Evolutionary conservation across 805 yeast genomes (phyloP).

Genomic region (Candida fluviatilis): DNA sequence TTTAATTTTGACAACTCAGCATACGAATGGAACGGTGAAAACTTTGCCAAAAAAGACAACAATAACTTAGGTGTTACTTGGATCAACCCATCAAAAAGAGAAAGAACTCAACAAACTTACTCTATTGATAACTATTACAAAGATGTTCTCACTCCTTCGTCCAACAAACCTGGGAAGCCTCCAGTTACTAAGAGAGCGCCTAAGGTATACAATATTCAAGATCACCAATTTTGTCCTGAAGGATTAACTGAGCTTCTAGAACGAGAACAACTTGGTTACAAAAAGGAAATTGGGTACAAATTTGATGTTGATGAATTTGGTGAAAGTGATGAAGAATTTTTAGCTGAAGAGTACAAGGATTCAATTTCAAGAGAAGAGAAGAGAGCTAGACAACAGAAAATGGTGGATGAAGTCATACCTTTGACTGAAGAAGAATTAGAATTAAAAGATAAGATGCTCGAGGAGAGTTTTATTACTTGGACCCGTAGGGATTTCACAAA

Average conservation of each 20-base stretch:
- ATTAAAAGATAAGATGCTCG: constrained; percentile 49
- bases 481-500: constrained; percentile 70
- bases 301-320: constrained; percentile 59
- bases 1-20: constrained; percentile 86
- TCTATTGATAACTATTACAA: constrained; percentile 74
- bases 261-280: constrained; percentile 62
- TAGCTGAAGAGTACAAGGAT: constrained; percentile 44
- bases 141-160: constrained; percentile 51
- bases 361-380: constrained; percentile 33
- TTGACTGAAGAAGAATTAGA: constrained; percentile 60
- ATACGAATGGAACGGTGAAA: constrained; percentile 95
- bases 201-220: constrained; percentile 58
- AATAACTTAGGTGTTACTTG: constrained; percentile 44
- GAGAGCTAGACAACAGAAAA: constrained; percentile 46
- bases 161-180: constrained; percentile 6
- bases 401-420: constrained; percentile 52
- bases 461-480: constrained; percentile 63
- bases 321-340: constrained; percentile 47
- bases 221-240: constrained; percentile 68
- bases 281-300: constrained; percentile 54
- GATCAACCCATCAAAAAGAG: constrained; percentile 74
- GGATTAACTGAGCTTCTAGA: constrained; percentile 50
- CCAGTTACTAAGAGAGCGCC: constrained; percentile 44
- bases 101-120: constrained; percentile 74
- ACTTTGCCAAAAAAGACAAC: constrained; percentile 56